Percentiles rank a stretch among this genome's conserved stretches.
Conservation (phyloP, 2,329 filamentous ascomycete species). For the Ophiostoma pallidulum region DNA sequence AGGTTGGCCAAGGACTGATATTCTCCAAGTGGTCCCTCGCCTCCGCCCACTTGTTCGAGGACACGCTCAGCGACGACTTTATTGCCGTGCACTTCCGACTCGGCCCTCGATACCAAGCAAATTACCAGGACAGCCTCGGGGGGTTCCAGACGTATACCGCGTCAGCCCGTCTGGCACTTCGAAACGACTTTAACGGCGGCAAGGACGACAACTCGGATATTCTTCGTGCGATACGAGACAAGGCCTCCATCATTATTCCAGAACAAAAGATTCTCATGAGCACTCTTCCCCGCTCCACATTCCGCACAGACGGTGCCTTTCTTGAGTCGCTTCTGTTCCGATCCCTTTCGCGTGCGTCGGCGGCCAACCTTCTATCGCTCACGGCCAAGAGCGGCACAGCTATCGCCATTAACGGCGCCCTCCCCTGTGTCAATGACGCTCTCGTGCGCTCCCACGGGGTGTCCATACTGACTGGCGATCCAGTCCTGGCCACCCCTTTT, state of each 20-base stretch:
- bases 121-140: slow-evolving; percentile 92
- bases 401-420: slow-evolving; percentile 78
- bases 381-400: slow-evolving; percentile 66
- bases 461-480: slow-evolving; percentile 71
- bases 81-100: slow-evolving; percentile 85
- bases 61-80: slow-evolving; percentile 81
- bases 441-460: slow-evolving; percentile 73
- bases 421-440: slow-evolving; percentile 81
- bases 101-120: slow-evolving; percentile 84
- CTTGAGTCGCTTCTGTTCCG: slow-evolving; percentile 68
- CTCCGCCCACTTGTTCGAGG: slow-evolving; percentile 80
- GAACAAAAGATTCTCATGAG: slow-evolving; percentile 77
- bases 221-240: slow-evolving; percentile 73
- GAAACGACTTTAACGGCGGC: slow-evolving; percentile 85
- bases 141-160: slow-evolving; percentile 95
- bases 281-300: slow-evolving; percentile 68
- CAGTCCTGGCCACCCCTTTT: slow-evolving; percentile 71
- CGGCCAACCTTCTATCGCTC: slow-evolving; percentile 57
- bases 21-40: slow-evolving; percentile 81
- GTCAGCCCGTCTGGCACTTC: slow-evolving; percentile 78
- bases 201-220: slow-evolving; percentile 91
- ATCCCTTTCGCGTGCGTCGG: slow-evolving; percentile 63
- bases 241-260: slow-evolving; percentile 70
- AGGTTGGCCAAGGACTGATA: slow-evolving; percentile 62
- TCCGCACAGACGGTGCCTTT: slow-evolving; percentile 71